Evolutionary conservation across 306 rosid genomes (phyloP), one percentile per base, ranked within the genome.

Genomic region (Albizia julibrissin): DNA sequence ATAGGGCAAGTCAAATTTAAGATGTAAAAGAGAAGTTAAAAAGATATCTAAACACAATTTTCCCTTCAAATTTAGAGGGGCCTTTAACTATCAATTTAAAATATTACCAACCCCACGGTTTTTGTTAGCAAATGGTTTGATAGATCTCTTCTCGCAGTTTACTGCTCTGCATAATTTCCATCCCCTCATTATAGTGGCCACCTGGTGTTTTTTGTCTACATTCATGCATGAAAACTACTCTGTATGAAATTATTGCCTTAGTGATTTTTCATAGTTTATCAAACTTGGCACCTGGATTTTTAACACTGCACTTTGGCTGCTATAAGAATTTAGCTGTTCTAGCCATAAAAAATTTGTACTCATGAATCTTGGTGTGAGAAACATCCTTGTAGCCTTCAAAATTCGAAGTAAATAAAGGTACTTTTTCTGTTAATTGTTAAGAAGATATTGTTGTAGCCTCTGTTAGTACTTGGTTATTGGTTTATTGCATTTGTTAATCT

Each of bases 401-500:
- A 10, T 62, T 62, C 2, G 0, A 27, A 59, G 13, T 59, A 59
- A 26, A 62, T 14, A 27, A 4, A 62, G 21, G 19, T 62, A 1
- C 19, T 62, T 62, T 62, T 12, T 62, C 10, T 27, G 18, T 27
- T 62, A 26, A 11, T 26, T 62, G 1, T 27, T 26, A 27, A 62
- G 66, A 59, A 22, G 34, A 26, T 13, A 26, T 11, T 61, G 43
- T 62, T 50, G 39, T 75, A 27, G 47, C 34, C 46, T 22, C 59
- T 65, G 14, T 47, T 3, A 47, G 52, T 47, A 47, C 1, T 47
- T 47, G 68, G 29, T 42, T 75, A 66, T 74, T 71, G 44, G 67
- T 29, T 42, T 64, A 34, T 76, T 61, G 40, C 33, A 68, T 78
- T 80, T 83, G 3, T 1, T 47, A 14, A 61, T 70, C 75, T 43